These are phyloP conservation scores for Ceriops decandra DNA, from an alignment of 345 rosid species.

Conservation along the genomic window DNA sequence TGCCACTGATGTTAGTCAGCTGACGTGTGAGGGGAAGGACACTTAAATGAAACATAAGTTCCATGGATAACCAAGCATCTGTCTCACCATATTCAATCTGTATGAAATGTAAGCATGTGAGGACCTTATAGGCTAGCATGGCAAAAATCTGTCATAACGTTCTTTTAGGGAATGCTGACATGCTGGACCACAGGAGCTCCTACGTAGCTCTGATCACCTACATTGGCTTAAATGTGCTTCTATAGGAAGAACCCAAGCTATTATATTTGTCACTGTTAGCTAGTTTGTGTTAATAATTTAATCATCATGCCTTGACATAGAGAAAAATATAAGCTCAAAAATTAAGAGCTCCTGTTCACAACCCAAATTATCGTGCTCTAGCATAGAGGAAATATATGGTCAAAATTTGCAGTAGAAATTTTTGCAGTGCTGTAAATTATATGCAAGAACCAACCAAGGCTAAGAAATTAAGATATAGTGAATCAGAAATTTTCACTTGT, in stretches of 20 bases:
- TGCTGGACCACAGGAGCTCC: background rate
- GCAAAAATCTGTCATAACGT: background rate
- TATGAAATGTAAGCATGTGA: conserved; percentile 24
- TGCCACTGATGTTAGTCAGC: conserved; percentile 95
- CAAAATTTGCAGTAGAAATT: background rate
- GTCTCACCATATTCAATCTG: conserved; percentile 97
- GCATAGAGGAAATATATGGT: background rate
- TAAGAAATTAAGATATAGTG: background rate
- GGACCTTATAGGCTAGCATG: conserved; percentile 12
- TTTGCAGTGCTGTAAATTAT: background rate
- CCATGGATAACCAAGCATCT: conserved; percentile 98
- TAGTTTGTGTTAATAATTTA: background rate
- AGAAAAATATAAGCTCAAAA: too few relatives aligned
- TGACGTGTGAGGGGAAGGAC: conserved; percentile 98
- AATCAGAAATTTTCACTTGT: background rate
- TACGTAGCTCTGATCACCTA: background rate
- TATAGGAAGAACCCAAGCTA: background rate
- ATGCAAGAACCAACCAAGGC: background rate
- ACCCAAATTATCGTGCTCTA: too few relatives aligned
- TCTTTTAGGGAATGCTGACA: conserved; percentile 7
- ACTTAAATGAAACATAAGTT: conserved; percentile 95
- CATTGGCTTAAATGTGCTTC: conserved; percentile 3
- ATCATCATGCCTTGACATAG: too few relatives aligned
- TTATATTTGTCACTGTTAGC: background rate
- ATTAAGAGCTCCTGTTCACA: too few relatives aligned